Percentiles rank a stretch among this genome's conserved stretches.
These are phyloP conservation scores for Yarrowia sp. DNA, from an alignment of 805 yeast genomes.

Conservation along the genomic window DNA sequence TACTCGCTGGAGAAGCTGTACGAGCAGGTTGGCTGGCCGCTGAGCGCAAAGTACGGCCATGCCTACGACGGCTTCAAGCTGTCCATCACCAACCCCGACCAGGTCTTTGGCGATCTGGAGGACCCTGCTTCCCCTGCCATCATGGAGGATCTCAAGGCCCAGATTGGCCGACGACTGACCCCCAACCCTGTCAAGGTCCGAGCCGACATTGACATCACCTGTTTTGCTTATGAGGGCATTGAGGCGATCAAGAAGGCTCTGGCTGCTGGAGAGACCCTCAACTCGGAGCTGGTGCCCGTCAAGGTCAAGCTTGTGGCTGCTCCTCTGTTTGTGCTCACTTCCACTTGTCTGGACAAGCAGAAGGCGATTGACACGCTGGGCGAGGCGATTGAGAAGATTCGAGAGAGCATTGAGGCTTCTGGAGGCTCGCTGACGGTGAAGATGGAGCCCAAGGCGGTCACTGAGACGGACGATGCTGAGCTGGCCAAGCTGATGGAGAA, in stretches of 20 bases:
- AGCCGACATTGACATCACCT: constrained; percentile 98
- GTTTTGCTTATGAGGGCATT: constrained; percentile 96
- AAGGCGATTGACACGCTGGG: constrained; percentile 82
- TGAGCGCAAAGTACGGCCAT: constrained; percentile 93
- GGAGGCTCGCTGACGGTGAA: constrained; percentile 92
- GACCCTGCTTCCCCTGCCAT: constrained; percentile 74
- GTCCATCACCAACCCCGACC: constrained; percentile 85
- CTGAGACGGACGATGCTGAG: constrained; percentile 98
- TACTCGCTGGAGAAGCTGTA: constrained; percentile 85
- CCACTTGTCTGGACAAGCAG: constrained; percentile 90
- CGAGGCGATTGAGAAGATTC: constrained; percentile 78
- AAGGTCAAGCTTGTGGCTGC: constrained; percentile 97
- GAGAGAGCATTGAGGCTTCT: constrained; percentile 67
- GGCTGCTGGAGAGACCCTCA: constrained; percentile 80
- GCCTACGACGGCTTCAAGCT: constrained; percentile 97
- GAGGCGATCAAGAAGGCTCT: constrained; percentile 94
- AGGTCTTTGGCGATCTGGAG: constrained; percentile 79
- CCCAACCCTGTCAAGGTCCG: constrained; percentile 98
- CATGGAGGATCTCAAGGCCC: constrained; percentile 81
- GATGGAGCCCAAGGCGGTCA: constrained; percentile 98
- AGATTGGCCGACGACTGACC: constrained; percentile 91
- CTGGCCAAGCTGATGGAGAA: constrained; percentile 93
- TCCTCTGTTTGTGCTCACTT: constrained; percentile 91
- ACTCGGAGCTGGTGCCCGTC: constrained; percentile 85
- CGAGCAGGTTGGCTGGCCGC: constrained; percentile 94